These are phyloP conservation scores for Aegilops sharonensis DNA, from an alignment of 176 grass and related monocot genomes.

Conservation along the genomic window DNA sequence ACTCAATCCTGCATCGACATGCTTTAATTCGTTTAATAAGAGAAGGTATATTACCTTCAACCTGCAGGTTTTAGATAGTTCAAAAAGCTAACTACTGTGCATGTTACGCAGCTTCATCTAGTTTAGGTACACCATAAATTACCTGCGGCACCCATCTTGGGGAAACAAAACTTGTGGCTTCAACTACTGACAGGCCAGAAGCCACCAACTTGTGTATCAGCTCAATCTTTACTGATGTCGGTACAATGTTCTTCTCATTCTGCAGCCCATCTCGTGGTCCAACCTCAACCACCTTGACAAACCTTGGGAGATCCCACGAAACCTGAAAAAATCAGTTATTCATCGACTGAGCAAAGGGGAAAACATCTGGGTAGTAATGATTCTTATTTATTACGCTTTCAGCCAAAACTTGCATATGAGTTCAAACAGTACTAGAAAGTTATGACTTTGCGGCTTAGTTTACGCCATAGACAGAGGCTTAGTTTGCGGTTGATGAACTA, in stretches of 20 bases:
- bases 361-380: background rate
- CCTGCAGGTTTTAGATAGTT: background rate
- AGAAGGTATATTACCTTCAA: background rate
- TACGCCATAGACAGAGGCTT: too few species aligned
- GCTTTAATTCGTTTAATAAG: background rate
- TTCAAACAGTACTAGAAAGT: background rate
- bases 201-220: slow-evolving; percentile 80
- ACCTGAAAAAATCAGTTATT: slow-evolving; percentile 48
- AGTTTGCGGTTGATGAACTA: too few species aligned
- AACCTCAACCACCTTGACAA: slow-evolving; percentile 93
- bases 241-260: slow-evolving; percentile 70
- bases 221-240: slow-evolving; percentile 87
- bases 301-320: slow-evolving; percentile 56
- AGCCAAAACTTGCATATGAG: background rate
- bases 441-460: background rate
- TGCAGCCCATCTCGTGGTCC: slow-evolving; percentile 91
- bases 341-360: slow-evolving; percentile 17
- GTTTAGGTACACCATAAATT: background rate
- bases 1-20: background rate
- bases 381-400: background rate
- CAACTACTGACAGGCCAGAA: slow-evolving; percentile 75
- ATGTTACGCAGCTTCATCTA: background rate
- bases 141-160: slow-evolving; percentile 99
- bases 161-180: slow-evolving; percentile 99
- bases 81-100: background rate